Evolutionary conservation across 345 rosid species (phyloP).

Genomic region (Iberis pinnata): DNA sequence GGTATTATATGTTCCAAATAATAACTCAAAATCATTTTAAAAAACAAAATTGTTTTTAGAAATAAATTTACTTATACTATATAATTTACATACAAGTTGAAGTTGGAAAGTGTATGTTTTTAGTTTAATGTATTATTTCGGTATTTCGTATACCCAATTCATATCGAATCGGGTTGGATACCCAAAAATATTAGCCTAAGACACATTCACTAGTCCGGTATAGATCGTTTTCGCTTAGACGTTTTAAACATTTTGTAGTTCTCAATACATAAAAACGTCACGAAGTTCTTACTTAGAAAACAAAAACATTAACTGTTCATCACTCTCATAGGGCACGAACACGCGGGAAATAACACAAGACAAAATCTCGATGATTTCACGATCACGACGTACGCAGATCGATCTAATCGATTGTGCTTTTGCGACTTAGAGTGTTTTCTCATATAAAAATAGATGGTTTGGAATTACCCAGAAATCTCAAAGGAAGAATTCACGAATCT

Average conservation of each 20-base stretch:
- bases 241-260: constrained; percentile 17
- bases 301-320: background rate
- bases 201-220: too few relatives aligned
- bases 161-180: too few relatives aligned
- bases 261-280: background rate
- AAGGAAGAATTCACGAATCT: constrained; percentile 51
- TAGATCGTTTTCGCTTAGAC: background rate
- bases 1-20: too few relatives aligned
- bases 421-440: constrained; percentile 2
- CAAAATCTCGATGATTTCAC: background rate
- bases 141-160: too few relatives aligned
- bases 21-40: too few relatives aligned
- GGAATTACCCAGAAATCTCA: constrained; percentile 57
- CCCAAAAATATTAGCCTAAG: too few relatives aligned
- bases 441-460: constrained; percentile 37
- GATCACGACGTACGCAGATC: background rate
- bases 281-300: constrained; percentile 1
- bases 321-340: constrained; percentile 15
- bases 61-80: too few relatives aligned
- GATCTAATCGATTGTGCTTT: background rate
- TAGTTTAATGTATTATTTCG: too few relatives aligned
- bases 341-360: constrained; percentile 26
- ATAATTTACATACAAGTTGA: too few relatives aligned
- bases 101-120: too few relatives aligned
- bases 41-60: too few relatives aligned